Conservation (phyloP, 148 eudicot genomes). For the Chenopodium suecicum region DNA sequence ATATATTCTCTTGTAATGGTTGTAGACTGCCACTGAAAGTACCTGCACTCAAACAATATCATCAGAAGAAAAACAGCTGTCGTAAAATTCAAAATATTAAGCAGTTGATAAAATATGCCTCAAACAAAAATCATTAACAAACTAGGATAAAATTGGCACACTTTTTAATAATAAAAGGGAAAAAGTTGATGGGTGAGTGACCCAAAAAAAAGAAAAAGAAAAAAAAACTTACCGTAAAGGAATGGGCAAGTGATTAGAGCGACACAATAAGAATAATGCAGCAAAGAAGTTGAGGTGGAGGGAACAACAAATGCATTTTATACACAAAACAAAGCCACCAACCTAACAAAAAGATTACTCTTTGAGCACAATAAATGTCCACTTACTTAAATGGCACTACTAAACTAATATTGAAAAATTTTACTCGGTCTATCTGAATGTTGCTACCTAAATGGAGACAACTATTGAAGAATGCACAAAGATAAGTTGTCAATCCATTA, state of each 20-base stretch:
- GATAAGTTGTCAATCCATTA: too few species aligned
- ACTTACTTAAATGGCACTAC: background rate
- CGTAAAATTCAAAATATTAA: slow-evolving; percentile 12
- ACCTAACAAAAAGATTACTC: background rate
- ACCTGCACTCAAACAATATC: slow-evolving; percentile 58
- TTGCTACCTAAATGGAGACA: too few species aligned
- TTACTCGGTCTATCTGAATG: background rate
- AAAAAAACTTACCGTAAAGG: background rate
- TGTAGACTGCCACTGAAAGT: slow-evolving; percentile 95
- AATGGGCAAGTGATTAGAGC: background rate
- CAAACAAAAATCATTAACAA: background rate
- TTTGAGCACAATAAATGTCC: background rate
- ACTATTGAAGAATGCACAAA: background rate
- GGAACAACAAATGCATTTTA: background rate
- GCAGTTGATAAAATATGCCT: background rate
- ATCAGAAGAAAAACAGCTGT: slow-evolving; percentile 1
- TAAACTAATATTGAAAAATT: too few species aligned
- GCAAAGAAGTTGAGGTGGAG: background rate
- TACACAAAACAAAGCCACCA: background rate
- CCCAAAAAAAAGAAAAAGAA: too few species aligned
- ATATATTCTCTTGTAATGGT: slow-evolving; percentile 90
- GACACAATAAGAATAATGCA: background rate
- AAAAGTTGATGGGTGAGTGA: background rate
- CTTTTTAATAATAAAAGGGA: background rate
- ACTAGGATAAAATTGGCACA: too few species aligned